Base-by-base conservation (phyloP, 2,329 filamentous ascomycete genomes). In the Aspergillus neotritici region DNA sequence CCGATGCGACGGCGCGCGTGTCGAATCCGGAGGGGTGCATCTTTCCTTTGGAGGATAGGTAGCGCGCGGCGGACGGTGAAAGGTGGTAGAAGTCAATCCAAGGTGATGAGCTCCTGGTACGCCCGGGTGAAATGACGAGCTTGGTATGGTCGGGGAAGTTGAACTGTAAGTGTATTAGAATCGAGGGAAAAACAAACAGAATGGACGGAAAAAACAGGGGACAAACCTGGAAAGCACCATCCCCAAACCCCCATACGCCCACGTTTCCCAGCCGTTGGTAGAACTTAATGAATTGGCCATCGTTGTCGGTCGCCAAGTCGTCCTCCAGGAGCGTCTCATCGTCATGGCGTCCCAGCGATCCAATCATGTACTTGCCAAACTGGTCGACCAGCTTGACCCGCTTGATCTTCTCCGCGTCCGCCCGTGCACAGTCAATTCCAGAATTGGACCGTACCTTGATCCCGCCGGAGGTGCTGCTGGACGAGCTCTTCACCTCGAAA, bases 101-200 rank as follows among this genome's bases (percentile, higher is more conserved):
- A 10, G 63, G 64, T 3, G 67, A 64, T 2, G 62, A 64, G 47
- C 56, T 62, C 43, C 65, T 56, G n/a, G 60, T 62, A 31, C 61
- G 63, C 12, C 61, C 64, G 11, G 64, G 61, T 4, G 71, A 68
- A 29, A 75, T 57, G n/a, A 73, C 65, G 10, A 75, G 61, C 49
- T 75, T 75, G 10, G 72, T 75, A 47, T 75, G 72, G 43, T 75
- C 72, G 2, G 72, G 72, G 51, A 75, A 75, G 50, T 75, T 75
- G 59, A 75, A 74, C 57, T 69, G 30, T 34, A 17, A 1, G n/a
- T 1, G 21, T 8, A 3, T 8, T 13, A 9, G 13, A 45, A 17
- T 41, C 35, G 7, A 34, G 6, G 40, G 9, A 29, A 29, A 2
- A 49, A 16, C 11, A 30, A 44, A 31, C 31, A 46, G 12, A 30